These are phyloP conservation scores for Mucor saturninus DNA, from an alignment of 371 early-diverging fungal genomes.

Conservation along the genomic window DNA sequence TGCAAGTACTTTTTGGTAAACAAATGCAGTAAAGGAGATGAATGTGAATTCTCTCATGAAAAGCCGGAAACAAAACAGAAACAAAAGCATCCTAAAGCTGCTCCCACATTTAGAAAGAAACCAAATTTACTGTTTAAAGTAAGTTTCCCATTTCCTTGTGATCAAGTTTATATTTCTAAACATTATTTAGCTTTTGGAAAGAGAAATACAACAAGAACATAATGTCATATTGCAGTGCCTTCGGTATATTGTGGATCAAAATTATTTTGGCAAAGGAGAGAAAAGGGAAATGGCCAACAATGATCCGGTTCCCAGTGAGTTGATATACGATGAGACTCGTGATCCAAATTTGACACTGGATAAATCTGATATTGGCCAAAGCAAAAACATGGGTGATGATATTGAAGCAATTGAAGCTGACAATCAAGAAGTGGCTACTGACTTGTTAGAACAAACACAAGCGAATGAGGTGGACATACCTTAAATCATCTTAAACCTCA, in stretches of 20 bases:
- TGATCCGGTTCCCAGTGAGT: no score
- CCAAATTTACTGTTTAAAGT: constrained; percentile 56
- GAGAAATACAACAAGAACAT: constrained; percentile 60
- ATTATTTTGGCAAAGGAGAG: constrained; percentile 34
- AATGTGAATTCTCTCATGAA: constrained; percentile 58
- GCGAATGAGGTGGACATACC: no score
- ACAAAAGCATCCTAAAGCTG: constrained; percentile 28
- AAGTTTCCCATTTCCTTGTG: constrained; percentile 1
- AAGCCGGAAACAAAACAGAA: constrained; percentile 28
- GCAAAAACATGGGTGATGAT: no score
- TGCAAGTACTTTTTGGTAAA: constrained; percentile 58
- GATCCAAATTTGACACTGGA: no score
- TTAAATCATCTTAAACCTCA: no score
- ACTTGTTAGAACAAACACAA: no score
- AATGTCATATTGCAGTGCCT: constrained; percentile 56
- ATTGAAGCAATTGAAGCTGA: no score
- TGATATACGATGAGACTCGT: no score
- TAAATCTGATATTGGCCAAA: no score
- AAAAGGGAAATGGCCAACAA: no score
- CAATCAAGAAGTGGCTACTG: no score
- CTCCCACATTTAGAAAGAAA: constrained; percentile 29
- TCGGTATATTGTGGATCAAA: constrained; percentile 44
- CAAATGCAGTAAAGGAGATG: constrained; percentile 49
- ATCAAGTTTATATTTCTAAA: background rate
- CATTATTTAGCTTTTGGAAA: constrained; percentile 42